Percentiles rank a stretch among this genome's conserved stretches.
Conservation (phyloP, 192 early-diverging fungal genomes). For the Dispira simplex region DNA sequence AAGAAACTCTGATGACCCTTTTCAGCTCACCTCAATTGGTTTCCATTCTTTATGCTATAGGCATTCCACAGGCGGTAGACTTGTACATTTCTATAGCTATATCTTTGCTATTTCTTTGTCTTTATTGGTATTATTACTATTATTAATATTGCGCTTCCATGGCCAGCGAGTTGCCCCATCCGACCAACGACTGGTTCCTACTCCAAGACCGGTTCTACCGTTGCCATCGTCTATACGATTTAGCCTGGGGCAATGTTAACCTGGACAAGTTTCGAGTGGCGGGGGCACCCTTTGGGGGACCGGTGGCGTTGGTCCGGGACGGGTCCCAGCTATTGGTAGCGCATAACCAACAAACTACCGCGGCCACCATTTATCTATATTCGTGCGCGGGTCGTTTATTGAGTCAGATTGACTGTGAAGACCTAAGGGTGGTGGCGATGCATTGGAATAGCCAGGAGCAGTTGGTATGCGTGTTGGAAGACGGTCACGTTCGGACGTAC, state of each 20-base stretch:
- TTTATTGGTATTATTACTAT: background rate
- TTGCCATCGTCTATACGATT: slow-evolving; percentile 66
- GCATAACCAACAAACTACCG: slow-evolving; percentile 50
- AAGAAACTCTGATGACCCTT: too few species aligned
- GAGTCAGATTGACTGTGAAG: slow-evolving; percentile 83
- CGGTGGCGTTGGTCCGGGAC: slow-evolving; percentile 84
- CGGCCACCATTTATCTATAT: slow-evolving; percentile 72
- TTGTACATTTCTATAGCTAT: background rate
- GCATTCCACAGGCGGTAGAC: too few species aligned
- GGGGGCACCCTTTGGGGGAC: slow-evolving; percentile 81
- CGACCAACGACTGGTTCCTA: slow-evolving; percentile 13
- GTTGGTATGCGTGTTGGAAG: slow-evolving; percentile 75
- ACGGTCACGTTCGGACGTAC: slow-evolving; percentile 68
- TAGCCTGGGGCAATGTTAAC: slow-evolving; percentile 84
- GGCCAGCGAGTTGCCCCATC: slow-evolving; percentile 5
- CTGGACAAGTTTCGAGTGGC: slow-evolving; percentile 70
- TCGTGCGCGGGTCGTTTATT: slow-evolving; percentile 73
- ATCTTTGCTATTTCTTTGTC: background rate
- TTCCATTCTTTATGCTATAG: too few species aligned
- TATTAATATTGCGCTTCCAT: background rate
- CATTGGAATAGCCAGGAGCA: slow-evolving; percentile 84
- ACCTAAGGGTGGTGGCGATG: slow-evolving; percentile 75
- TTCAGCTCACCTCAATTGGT: too few species aligned
- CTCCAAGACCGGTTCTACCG: slow-evolving; percentile 23
- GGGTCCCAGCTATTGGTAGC: slow-evolving; percentile 69